phyloP scores from a whole-genome alignment of 2,329 filamentous ascomycete genomes.

The Epichloe bromicola region DNA sequence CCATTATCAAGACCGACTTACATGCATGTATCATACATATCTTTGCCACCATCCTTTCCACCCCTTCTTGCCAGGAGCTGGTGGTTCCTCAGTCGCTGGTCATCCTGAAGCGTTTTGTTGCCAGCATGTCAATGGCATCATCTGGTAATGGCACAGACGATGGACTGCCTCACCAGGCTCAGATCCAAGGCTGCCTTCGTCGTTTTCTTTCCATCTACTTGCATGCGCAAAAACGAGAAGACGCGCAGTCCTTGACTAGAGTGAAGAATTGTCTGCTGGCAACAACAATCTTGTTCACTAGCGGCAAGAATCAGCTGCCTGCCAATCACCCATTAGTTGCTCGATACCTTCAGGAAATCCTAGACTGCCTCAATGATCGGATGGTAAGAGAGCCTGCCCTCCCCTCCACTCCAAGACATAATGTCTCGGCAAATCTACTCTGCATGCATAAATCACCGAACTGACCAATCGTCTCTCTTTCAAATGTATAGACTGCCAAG shows the following conservation, averaged over 20 bases:
- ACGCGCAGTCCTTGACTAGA: conserved; percentile 64
- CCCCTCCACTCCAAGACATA: not conserved
- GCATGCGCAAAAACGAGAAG: conserved; percentile 61
- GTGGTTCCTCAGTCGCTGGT: conserved; percentile 84
- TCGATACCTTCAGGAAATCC: conserved; percentile 64
- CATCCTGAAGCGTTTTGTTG: conserved; percentile 82
- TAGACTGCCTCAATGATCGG: conserved; percentile 70
- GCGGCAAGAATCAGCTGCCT: conserved; percentile 59
- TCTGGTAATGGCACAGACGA: conserved; percentile 23
- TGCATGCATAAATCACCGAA: not conserved
- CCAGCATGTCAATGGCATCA: conserved; percentile 49
- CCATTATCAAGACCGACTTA: conserved; percentile 90
- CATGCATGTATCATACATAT: conserved; percentile 96
- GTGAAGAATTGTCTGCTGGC: conserved; percentile 90
- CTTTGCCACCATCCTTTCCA: conserved; percentile 84
- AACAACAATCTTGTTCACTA: conserved; percentile 78
- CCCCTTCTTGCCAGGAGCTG: conserved; percentile 67
- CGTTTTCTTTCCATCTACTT: conserved; percentile 72
- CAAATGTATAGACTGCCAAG: conserved; percentile 51
- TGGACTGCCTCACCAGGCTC: conserved; percentile 43
- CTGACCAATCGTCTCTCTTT: not conserved
- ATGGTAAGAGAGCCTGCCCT: conserved; percentile 39
- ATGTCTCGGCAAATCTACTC: not conserved
- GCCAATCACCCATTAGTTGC: conserved; percentile 62
- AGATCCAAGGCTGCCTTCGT: conserved; percentile 70